These are phyloP conservation scores for Bombardia bombarda DNA, from an alignment of 495 filamentous ascomycete species.

Conservation along the genomic window DNA sequence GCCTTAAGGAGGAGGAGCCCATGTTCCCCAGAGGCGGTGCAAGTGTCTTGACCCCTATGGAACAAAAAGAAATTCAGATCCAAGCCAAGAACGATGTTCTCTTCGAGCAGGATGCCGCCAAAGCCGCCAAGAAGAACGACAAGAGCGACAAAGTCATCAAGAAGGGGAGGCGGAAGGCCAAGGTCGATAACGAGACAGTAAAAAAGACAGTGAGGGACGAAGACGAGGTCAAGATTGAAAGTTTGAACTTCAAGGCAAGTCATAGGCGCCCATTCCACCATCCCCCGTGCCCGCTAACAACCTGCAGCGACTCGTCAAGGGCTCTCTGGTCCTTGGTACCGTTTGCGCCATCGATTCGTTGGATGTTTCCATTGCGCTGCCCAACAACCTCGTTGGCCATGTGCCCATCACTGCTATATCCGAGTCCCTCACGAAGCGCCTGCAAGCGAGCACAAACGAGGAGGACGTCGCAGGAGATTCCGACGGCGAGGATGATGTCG, in stretches of 20 bases:
- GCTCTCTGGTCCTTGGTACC: conserved; percentile 80
- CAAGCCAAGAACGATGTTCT: conserved; percentile 88
- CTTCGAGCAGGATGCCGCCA: conserved; percentile 69
- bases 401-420: conserved; percentile 88
- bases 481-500: conserved; percentile 49
- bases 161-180: conserved; percentile 48
- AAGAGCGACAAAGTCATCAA: conserved; percentile 33
- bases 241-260: conserved; percentile 79
- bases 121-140: conserved; percentile 30
- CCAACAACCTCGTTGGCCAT: conserved; percentile 88
- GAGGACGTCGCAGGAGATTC: conserved; percentile 39
- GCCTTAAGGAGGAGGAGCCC: conserved; percentile 65
- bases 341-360: conserved; percentile 71
- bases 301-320: conserved; percentile 64
- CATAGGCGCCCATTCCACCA: background rate
- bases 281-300: conserved; percentile 27
- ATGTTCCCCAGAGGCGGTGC: conserved; percentile 90
- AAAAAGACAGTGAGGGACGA: conserved; percentile 38
- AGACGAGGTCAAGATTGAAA: conserved; percentile 64
- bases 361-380: conserved; percentile 71
- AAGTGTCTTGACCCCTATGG: conserved; percentile 83
- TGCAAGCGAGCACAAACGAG: conserved; percentile 50
- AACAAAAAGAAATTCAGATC: conserved; percentile 92
- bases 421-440: conserved; percentile 47
- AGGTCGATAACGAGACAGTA: conserved; percentile 40